Percentiles rank a stretch among this genome's conserved stretches.
phyloP scores from a whole-genome alignment of 257 asterid species.

The Coffea canephora region DNA sequence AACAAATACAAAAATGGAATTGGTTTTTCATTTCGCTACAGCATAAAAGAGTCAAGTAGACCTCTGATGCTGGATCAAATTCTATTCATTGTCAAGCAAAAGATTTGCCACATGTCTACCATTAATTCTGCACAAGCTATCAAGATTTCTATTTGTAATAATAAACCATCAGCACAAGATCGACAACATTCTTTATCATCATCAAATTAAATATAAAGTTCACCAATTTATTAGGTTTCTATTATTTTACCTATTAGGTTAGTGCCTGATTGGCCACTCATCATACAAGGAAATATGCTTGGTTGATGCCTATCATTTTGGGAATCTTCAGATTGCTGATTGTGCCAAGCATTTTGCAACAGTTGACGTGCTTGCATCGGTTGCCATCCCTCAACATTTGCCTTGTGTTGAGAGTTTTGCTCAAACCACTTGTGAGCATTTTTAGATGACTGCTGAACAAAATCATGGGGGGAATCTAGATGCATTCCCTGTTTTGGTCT shows the following conservation, averaged over 20 bases:
- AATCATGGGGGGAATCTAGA: conserved; percentile 36
- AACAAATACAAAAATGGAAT: background rate
- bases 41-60: background rate
- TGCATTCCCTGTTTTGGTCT: conserved; percentile 44
- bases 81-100: background rate
- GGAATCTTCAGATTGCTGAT: conserved; percentile 26
- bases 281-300: conserved; percentile 24
- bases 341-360: conserved; percentile 35
- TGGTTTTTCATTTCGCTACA: background rate
- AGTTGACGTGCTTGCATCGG: conserved; percentile 33
- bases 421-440: conserved; percentile 33
- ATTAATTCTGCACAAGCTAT: background rate
- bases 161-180: background rate
- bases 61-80: background rate
- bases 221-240: background rate
- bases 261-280: conserved; percentile 17
- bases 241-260: conserved; percentile 22
- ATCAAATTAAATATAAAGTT: background rate
- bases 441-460: conserved; percentile 35
- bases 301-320: conserved; percentile 21
- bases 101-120: background rate
- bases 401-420: conserved; percentile 42
- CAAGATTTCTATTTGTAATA: background rate
- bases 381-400: conserved; percentile 32
- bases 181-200: background rate